Evolutionary conservation across 352 stramenopile genomes (phyloP), one percentile per base, ranked within the genome.

Genomic region (Phytophthora aleatoria): DNA sequence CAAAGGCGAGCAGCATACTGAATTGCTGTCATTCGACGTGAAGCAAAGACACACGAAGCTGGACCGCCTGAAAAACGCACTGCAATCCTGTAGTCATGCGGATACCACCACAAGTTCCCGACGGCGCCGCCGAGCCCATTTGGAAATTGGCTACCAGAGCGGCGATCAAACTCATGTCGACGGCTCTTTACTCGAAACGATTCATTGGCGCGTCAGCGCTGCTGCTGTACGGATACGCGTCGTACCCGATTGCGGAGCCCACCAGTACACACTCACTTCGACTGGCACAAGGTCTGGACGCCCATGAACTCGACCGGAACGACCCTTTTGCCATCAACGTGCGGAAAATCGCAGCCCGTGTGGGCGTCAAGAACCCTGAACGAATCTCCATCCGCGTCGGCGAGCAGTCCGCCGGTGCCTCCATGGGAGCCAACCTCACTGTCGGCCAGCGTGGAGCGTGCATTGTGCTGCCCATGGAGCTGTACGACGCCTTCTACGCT

Each of bases 401-500:
- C 5, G 71, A 90, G 33, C 66, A 90, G 30, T 86, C 81, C 1
- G 66, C 77, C 2, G 84, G 86, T 7, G 84, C 83, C 2, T 90
- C 86, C 0, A 60, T 93, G 35, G 86, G 86, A 1, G 61, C 82
- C 3, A 92, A 95, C 58, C 66, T 74, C 13, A 89, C 79, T 6
- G 83, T 90, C 49, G 54, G 64, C 11, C 64, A 67, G 11, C 77
- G 76, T 31, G 83, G 83, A 2, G 82, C 84, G 0, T 91, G 79
- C 53, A 76, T 95, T 31, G 75, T 92, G 30, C 64, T 95, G n/a
- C 84, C 86, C 5, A 69, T 86, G 33, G 79, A 91, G 41, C 67
- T 95, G n/a, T 95, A 95, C 64, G 78, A 91, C 13, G 86, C 84
- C 5, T 95, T 90, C 70, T 80, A 91, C 63, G 79, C 82, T 2